Evolutionary conservation across 2,329 filamentous ascomycete species (phyloP).

Genomic region (Alternaria conjuncta): DNA sequence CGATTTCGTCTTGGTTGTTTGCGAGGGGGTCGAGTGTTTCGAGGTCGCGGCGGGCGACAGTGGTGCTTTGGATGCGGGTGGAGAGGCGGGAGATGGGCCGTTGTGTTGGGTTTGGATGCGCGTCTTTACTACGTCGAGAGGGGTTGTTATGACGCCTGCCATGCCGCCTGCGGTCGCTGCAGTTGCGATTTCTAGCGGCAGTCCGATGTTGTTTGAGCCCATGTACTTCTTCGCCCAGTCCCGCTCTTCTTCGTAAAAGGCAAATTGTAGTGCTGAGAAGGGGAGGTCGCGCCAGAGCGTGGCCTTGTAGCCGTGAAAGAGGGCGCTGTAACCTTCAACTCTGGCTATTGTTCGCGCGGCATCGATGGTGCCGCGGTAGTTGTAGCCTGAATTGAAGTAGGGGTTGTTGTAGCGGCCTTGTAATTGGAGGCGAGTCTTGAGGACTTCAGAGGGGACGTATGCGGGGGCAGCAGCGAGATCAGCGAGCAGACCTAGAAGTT

Average conservation of each 20-base stretch:
- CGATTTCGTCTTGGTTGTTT: conserved; percentile 31
- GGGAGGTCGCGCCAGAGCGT: conserved; percentile 93
- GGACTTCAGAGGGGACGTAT: conserved; percentile 95
- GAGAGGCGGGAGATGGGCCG: conserved; percentile 27
- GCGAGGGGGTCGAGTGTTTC: conserved; percentile 40
- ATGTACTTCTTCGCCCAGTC: conserved; percentile 79
- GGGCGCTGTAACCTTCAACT: conserved; percentile 79
- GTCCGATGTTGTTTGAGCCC: conserved; percentile 81
- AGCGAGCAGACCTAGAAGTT: conserved; percentile 76
- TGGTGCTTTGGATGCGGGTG: conserved; percentile 19
- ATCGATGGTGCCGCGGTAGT: conserved; percentile 86
- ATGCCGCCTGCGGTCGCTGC: conserved; percentile 89
- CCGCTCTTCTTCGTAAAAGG: conserved; percentile 96
- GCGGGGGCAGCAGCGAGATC: conserved; percentile 90
- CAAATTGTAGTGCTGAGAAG: conserved; percentile 95
- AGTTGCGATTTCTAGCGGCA: conserved; percentile 84
- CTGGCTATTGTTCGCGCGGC: conserved; percentile 85
- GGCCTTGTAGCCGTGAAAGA: conserved; percentile 97
- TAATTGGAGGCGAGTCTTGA: conserved; percentile 95
- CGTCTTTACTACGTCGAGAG: conserved; percentile 96
- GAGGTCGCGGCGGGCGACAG: conserved; percentile 29
- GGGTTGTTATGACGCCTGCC: conserved; percentile 92
- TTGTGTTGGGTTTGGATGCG: conserved; percentile 91
- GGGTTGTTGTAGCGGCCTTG: conserved; percentile 97
- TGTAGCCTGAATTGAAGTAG: conserved; percentile 91